Evolutionary conservation across 768 basidiomycete genomes (phyloP), one percentile per base, ranked within the genome.

Genomic region (Trametes coccinea): DNA sequence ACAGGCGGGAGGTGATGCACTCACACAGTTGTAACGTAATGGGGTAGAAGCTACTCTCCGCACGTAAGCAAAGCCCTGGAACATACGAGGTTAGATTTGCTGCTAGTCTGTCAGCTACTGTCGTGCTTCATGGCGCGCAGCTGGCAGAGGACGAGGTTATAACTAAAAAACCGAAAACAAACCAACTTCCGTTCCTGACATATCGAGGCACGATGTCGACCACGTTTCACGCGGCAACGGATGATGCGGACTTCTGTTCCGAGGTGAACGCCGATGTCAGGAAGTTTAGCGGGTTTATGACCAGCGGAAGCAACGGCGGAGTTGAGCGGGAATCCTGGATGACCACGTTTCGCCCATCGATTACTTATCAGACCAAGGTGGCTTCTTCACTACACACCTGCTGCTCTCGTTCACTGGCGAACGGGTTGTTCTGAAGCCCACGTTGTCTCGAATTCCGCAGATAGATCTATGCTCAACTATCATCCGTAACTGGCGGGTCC

Each of bases 161-260:
- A 31, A 11, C 5, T 1, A 14, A 11, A 49, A 33, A 53, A 22
- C 9, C 22, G 22, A 10, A 27, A 6, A 39, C 51, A 16, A 39
- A 53, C 51, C 37, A 4, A n/a, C 3, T 13, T 22, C n/a, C 39
- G 39, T 53, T 41, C 51, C 39, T 53, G 51, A 53, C 17, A 39
- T 41, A 16, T 29, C 17, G 51, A 41, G 22, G 51, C 17, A 29
- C 51, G 37, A 27, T 40, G 11, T 22, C 8, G 14, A 31, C 51
- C 51, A 53, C 51, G 51, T 53, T 53, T 17, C 39, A 9, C 51
- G 51, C 51, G 37, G 22, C 30, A 53, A 53, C 51, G 34, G 39
- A 53, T 53, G 27, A 53, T 41, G 51, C 51, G 51, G 39, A n/a
- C 37, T 16, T 22, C 5, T 29, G 4, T n/a, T 27, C 39, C 51